Evolutionary conservation across 176 grass and related monocot genomes (phyloP), one percentile per base, ranked within the genome.

Genomic region (Avena sativa): DNA sequence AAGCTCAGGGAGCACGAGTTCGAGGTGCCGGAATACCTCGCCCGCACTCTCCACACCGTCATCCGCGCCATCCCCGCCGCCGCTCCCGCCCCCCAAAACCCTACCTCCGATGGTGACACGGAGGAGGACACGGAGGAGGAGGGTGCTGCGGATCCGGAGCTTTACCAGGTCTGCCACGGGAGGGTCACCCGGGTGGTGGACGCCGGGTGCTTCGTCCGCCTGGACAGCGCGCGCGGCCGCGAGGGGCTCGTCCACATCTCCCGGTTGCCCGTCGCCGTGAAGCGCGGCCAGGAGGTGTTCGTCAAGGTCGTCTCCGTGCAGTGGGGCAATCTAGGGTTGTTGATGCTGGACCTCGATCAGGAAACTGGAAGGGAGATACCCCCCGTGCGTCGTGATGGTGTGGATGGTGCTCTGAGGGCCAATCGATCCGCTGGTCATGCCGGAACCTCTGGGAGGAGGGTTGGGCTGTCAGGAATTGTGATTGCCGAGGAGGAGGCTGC

Each of bases 211-310:
- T 94, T 97, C 55, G 85, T 97, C 68, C 85, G 76, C 68, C 86
- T 97, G 19, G 88, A 44, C n/a, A 88, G 62, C 40, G 23, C 82
- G n/a, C 81, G 82, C 6, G 85, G 85, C 26, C 87, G 92, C 63
- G 95, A 97, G 74, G 95, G 95, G 19, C 87, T 97, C 48, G 89
- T 97, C 25, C 92, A 97, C 74, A 36, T 86, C 83, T 97, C 92
- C 30, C 86, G 91, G 84, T 89, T 97, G 80, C 84, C 90, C 4
- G 84, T 85, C 19, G 38, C 71, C 14, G 88, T 91, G 40, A 84
- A 81, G 44, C 90, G 84, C 4, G 95, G 88, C 71, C 90, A 97
- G 82, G 88, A 94, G 73, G 90, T 94, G 59, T 92, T 83, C 61
- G 92, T 97, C 49, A 97, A 85, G 83, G 83, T 97, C 51, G 86